phyloP scores from a whole-genome alignment of 768 basidiomycete species.

The Termitomyces sp. region DNA sequence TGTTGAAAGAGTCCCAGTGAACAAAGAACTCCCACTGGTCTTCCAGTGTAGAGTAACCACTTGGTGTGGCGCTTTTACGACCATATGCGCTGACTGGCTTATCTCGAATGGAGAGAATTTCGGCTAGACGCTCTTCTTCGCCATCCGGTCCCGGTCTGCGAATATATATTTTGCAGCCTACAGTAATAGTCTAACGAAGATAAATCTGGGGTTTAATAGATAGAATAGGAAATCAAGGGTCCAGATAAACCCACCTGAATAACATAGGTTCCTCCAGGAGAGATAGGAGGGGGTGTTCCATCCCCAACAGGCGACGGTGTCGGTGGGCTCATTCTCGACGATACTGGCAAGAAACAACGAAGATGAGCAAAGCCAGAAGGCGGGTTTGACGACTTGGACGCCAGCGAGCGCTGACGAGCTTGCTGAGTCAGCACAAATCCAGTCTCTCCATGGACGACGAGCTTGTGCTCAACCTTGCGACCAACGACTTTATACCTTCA shows the following conservation, averaged over 20 bases:
- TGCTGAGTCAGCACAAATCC: conserved; percentile 21
- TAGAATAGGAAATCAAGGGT: conserved; percentile 4
- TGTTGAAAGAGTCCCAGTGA: conserved; percentile 99
- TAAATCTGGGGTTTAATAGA: conserved; percentile 23
- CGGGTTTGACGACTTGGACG: not conserved
- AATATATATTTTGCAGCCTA: conserved; percentile 96
- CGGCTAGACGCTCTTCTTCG: conserved; percentile 88
- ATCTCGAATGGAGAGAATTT: conserved; percentile 93
- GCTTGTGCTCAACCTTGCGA: conserved; percentile 67
- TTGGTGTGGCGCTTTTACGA: conserved; percentile 34
- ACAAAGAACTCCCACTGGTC: conserved; percentile 94
- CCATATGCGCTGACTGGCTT: conserved; percentile 64
- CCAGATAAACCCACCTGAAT: conserved; percentile 53
- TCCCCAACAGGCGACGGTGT: conserved; percentile 35
- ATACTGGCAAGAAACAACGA: not conserved
- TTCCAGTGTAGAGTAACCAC: conserved; percentile 45
- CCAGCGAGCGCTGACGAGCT: conserved; percentile 2
- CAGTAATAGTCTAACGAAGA: conserved; percentile 63
- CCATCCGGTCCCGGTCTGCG: conserved; percentile 73
- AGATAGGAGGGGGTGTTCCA: conserved; percentile 56
- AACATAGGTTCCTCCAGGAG: conserved; percentile 69
- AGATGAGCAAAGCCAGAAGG: not conserved
- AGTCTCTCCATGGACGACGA: conserved; percentile 56
- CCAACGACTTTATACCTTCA: conserved; percentile 24
- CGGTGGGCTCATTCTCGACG: conserved; percentile 25